Percentiles rank a stretch among this genome's conserved stretches.
phyloP scores from a whole-genome alignment of 441 rosid genomes.

The Brassica balearica region DNA sequence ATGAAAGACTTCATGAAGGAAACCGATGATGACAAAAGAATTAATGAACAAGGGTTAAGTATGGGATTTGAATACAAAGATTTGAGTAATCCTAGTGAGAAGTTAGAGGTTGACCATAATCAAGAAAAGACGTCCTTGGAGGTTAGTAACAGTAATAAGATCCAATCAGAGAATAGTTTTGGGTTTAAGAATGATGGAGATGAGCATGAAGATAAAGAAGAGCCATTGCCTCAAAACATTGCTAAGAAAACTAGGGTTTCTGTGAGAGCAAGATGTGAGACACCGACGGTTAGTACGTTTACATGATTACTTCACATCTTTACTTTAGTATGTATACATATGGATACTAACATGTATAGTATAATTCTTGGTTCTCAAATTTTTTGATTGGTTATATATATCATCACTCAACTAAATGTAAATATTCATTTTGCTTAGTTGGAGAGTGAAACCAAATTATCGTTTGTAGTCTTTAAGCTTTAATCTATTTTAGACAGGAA shows the following conservation, averaged over 20 bases:
- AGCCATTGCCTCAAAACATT: constrained; percentile 51
- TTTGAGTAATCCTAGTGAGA: constrained; percentile 49
- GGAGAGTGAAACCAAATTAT: background rate
- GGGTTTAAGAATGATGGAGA: constrained; percentile 49
- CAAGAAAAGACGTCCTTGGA: constrained; percentile 30
- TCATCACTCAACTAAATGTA: constrained; percentile 8
- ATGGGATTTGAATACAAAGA: constrained; percentile 62
- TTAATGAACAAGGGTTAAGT: constrained; percentile 45
- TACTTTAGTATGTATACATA: constrained; percentile 3
- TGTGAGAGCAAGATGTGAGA: constrained; percentile 83
- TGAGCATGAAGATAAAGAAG: constrained; percentile 51
- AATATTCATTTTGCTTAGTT: background rate
- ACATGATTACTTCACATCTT: constrained; percentile 2
- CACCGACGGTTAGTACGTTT: constrained; percentile 71
- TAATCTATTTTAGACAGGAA: background rate
- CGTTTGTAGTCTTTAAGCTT: background rate
- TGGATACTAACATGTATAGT: background rate
- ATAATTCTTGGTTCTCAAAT: background rate
- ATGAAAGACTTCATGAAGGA: constrained; percentile 25
- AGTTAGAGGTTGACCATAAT: constrained; percentile 22
- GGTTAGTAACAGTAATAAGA: constrained; percentile 44
- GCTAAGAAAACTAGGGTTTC: constrained; percentile 89
- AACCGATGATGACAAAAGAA: constrained; percentile 22
- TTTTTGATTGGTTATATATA: background rate
- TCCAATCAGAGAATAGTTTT: constrained; percentile 42